phyloP scores from a whole-genome alignment of 2,329 filamentous ascomycete genomes.

The Colletotrichum eremochloae region DNA sequence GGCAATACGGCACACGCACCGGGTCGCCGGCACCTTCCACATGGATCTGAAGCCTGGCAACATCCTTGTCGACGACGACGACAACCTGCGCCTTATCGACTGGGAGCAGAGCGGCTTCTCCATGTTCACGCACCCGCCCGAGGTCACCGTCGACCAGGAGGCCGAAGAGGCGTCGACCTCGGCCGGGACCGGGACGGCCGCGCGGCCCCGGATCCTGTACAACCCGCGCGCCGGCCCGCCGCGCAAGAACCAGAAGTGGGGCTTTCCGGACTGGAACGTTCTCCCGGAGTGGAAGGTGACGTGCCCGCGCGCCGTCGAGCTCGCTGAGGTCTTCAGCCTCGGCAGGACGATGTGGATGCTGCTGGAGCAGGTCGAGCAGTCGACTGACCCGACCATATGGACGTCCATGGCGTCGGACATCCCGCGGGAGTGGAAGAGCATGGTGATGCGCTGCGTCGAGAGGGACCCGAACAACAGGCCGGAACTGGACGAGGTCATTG shows the following conservation, averaged over 20 bases:
- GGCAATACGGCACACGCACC: slow-evolving; percentile 45
- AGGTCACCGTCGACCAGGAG: slow-evolving; percentile 40
- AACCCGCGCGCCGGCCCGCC: slow-evolving; percentile 34
- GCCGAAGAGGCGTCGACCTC: slow-evolving; percentile 25
- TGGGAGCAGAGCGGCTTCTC: slow-evolving; percentile 48
- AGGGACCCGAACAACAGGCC: slow-evolving; percentile 41
- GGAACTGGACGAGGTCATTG: slow-evolving; percentile 36
- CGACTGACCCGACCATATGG: slow-evolving; percentile 26
- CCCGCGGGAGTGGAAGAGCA: slow-evolving; percentile 34
- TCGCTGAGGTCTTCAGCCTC: slow-evolving; percentile 44
- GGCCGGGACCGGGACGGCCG: neutral
- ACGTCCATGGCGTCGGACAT: slow-evolving; percentile 36
- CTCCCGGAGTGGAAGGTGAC: slow-evolving; percentile 41
- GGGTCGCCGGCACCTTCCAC: slow-evolving; percentile 45
- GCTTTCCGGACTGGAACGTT: slow-evolving; percentile 43
- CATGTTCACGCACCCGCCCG: slow-evolving; percentile 43
- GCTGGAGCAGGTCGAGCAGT: slow-evolving; percentile 42
- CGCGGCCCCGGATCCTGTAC: slow-evolving; percentile 37
- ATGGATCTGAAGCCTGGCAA: slow-evolving; percentile 51
- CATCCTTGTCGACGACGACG: slow-evolving; percentile 44
- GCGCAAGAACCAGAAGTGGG: slow-evolving; percentile 41
- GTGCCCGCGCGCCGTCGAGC: slow-evolving; percentile 43
- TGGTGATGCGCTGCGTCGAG: slow-evolving; percentile 33
- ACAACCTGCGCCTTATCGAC: slow-evolving; percentile 45
- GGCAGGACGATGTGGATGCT: slow-evolving; percentile 45